These are phyloP conservation scores for Fusarium armeniacum DNA, from an alignment of 2,329 filamentous ascomycete species.

Conservation along the genomic window DNA sequence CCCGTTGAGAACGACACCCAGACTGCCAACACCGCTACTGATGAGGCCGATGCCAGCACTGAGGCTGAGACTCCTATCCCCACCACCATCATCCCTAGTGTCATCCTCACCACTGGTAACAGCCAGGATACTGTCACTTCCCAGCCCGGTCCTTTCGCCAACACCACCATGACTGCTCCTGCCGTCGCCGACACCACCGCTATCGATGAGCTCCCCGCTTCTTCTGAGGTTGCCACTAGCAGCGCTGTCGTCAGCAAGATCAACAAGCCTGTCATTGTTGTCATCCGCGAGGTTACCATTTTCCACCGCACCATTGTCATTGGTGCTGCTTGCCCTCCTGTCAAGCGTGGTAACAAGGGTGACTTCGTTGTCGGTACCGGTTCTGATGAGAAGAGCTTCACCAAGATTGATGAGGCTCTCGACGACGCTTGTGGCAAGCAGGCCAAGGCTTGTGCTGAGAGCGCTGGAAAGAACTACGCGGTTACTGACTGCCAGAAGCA, in stretches of 20 bases:
- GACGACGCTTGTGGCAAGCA: slow-evolving; percentile 48
- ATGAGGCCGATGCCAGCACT: slow-evolving; percentile 29
- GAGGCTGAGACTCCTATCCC: slow-evolving; percentile 21
- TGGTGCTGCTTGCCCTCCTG: slow-evolving; percentile 49
- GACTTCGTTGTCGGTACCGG: slow-evolving; percentile 44
- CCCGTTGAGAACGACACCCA: slow-evolving; percentile 25
- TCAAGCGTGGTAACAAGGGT: slow-evolving; percentile 40
- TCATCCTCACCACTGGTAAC: slow-evolving; percentile 41
- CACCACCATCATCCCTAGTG: slow-evolving; percentile 40
- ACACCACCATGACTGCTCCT: slow-evolving; percentile 39
- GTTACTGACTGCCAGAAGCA: slow-evolving; percentile 47
- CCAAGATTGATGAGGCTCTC: slow-evolving; percentile 43
- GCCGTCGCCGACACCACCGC: slow-evolving; percentile 22
- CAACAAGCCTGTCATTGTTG: slow-evolving; percentile 40
- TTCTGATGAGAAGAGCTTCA: slow-evolving; percentile 39
- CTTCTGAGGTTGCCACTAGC: slow-evolving; percentile 33
- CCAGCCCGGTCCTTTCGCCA: slow-evolving; percentile 36
- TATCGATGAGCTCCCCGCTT: slow-evolving; percentile 20
- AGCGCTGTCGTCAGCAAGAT: slow-evolving; percentile 39
- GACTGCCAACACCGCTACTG: slow-evolving; percentile 34
- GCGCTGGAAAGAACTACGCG: slow-evolving; percentile 47
- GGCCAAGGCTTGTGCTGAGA: slow-evolving; percentile 44
- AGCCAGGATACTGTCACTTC: slow-evolving; percentile 30
- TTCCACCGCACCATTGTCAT: slow-evolving; percentile 45
- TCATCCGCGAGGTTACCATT: slow-evolving; percentile 45